Conservation (phyloP, 2,329 filamentous ascomycete species). For the Bimuria novae-zelandiae region DNA sequence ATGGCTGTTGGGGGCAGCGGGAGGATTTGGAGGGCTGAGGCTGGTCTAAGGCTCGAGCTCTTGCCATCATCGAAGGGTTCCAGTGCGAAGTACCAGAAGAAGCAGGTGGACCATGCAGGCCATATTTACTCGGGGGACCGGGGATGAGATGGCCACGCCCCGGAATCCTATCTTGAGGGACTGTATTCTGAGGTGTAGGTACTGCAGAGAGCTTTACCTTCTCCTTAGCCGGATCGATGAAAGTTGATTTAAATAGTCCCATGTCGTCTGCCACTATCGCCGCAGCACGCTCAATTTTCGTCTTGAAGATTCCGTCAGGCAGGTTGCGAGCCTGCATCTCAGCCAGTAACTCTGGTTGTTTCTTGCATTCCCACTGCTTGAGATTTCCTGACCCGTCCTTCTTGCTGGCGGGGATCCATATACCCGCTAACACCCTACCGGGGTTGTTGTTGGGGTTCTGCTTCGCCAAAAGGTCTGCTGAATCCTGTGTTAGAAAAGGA, state of each 20-base stretch:
- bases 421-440: background rate
- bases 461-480: too few species aligned
- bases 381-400: background rate
- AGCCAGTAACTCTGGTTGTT: background rate
- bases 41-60: too few species aligned
- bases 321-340: background rate
- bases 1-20: too few species aligned
- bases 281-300: background rate
- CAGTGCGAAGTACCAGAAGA: too few species aligned
- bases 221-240: background rate
- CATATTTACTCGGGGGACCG: too few species aligned
- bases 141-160: background rate
- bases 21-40: too few species aligned
- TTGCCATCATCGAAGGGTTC: too few species aligned
- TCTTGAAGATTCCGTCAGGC: background rate
- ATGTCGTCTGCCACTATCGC: background rate
- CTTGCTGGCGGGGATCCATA: background rate
- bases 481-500: too few species aligned
- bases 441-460: background rate
- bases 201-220: background rate
- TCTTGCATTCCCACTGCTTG: background rate
- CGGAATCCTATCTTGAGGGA: background rate
- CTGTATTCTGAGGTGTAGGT: background rate
- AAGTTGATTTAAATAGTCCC: background rate
- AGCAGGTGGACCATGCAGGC: too few species aligned